Evolutionary conservation across 441 rosid species (phyloP), one percentile per base, ranked within the genome.

Genomic region (Pelargonium cotyledonis): DNA sequence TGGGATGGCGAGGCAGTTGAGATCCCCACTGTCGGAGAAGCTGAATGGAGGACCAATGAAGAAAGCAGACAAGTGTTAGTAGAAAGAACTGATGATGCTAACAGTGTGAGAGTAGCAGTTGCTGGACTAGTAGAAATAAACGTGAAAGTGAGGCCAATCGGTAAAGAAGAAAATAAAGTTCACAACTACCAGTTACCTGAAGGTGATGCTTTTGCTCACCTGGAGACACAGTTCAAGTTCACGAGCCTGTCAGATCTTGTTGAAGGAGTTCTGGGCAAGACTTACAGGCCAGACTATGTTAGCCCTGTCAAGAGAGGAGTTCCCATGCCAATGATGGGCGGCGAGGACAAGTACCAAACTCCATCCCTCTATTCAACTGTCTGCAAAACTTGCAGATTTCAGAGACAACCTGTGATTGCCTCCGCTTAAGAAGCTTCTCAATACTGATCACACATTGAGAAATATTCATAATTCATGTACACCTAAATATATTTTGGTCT

Each of bases 261-360:
- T 0, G 96, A 91, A 65, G 98, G 98, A 38, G 86, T 93, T 38
- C 43, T 93, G 77, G 98, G 96, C 6, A 88, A 91, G 78, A 91
- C 95, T 60, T 87, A 93, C 77, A 81, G 84, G 84, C 89, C 90
- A 0, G 88, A 64, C 11, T 91, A 87, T 73, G 89, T 85, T 0
- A 89, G 92, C 76, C 85, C 90, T 0, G 93, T 83, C 12, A 89
- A 91, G 84, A 78, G 70, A 40, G 95, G 96, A 2, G 95, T 91
- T 26, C 80, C 90, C 0, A 89, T 89, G 95, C 98, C 98, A 21
- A 82, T 91, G 75, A 81, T 86, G 90, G 98, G 96, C 8, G 95
- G 98, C 0, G 91, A 93, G 65, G 97, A 89, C 75, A 89, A 83
- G 77, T 91, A 91, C 76, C 81, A 85, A 66, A 89, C 96, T 6